Base-by-base conservation (phyloP, 2,329 filamentous ascomycete species). In the Ceratocystis albifundus region DNA sequence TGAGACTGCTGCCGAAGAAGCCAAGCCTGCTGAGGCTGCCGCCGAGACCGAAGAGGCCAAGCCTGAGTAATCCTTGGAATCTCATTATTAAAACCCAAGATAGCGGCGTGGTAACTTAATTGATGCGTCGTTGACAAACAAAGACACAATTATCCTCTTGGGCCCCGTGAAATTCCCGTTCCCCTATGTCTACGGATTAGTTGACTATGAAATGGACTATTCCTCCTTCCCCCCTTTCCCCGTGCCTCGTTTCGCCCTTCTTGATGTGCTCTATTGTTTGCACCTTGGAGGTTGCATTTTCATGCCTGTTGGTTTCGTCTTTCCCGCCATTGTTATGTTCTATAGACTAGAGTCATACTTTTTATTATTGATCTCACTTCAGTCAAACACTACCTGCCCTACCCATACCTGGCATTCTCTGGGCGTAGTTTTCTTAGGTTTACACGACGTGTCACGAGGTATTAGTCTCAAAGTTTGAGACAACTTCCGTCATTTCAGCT, bases 11-110 rank as follows among this genome's bases (percentile, higher is more conserved):
- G 30, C 65, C 25, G 68, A 66, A 45, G 79, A 82, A 70, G 75
- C 81, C 68, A 84, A 85, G 73, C 79, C 85, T 7, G 36, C 66
- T 70, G 76, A 85, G 68, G 79, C 79, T 70, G 78, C 79, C 68
- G 76, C 79, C 67, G 71, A 80, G 68, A 74, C 79, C 66, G 83
- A 86, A 76, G 89, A 90, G 82, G 77, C 83, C 73, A 91, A 90
- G 85, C 79, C 80, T 72, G 83, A 85, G 79, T 85, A 84, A 81
- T 77, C 69, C 69, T 57, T 50, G 77, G 75, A 76, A 74, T 75
- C 73, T 74, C 74, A 75, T 74, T 76, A 76, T 72, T 72, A 72
- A 64, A 72, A 69, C 72, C 72, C 67, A 74, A 74, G 71, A 72
- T 72, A 74, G 70, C 72, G 72, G 72, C 71, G 72, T 72, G 66